Conservation (phyloP, 2,329 filamentous ascomycete species). For the Diplodia corticola region DNA sequence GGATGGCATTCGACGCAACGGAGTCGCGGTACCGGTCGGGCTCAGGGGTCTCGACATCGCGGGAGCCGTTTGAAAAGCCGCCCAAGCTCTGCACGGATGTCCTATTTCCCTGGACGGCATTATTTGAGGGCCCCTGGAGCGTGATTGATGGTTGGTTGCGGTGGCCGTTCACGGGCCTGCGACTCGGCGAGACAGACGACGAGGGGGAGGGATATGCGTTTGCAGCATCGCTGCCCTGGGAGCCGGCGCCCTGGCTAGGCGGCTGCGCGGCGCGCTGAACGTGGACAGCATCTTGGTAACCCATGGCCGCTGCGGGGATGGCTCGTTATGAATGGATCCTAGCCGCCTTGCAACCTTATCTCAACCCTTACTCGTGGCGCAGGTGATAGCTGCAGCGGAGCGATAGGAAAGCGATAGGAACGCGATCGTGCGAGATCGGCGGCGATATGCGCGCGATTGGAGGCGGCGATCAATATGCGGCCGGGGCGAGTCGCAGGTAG, state of each 20-base stretch:
- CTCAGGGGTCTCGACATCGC: conserved; percentile 35
- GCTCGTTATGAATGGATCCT: conserved; percentile 15
- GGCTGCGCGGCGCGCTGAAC: conserved; percentile 26
- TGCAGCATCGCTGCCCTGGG: conserved; percentile 26
- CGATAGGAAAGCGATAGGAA: background rate
- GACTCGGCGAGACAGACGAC: conserved; percentile 25
- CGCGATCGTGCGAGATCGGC: conserved; percentile 14
- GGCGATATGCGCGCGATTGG: conserved; percentile 13
- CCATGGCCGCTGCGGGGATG: conserved; percentile 30
- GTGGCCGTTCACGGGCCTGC: conserved; percentile 4
- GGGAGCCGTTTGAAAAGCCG: conserved; percentile 36
- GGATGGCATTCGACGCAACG: conserved; percentile 3
- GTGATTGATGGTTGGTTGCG: conserved; percentile 29
- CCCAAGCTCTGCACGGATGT: conserved; percentile 36
- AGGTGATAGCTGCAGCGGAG: conserved; percentile 4
- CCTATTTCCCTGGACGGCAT: conserved; percentile 33
- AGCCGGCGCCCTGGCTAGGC: background rate
- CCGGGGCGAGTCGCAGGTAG: conserved; percentile 10
- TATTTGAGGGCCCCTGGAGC: conserved; percentile 29
- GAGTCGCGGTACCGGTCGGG: conserved; percentile 19
- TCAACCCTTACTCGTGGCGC: conserved; percentile 17
- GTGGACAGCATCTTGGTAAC: conserved; percentile 29
- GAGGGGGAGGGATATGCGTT: conserved; percentile 31
- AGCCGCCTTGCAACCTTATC: conserved; percentile 21
- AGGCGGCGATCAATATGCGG: conserved; percentile 18